Base-by-base conservation (phyloP, 202 grass and related monocot species). In the Eragrostis tef region DNA sequence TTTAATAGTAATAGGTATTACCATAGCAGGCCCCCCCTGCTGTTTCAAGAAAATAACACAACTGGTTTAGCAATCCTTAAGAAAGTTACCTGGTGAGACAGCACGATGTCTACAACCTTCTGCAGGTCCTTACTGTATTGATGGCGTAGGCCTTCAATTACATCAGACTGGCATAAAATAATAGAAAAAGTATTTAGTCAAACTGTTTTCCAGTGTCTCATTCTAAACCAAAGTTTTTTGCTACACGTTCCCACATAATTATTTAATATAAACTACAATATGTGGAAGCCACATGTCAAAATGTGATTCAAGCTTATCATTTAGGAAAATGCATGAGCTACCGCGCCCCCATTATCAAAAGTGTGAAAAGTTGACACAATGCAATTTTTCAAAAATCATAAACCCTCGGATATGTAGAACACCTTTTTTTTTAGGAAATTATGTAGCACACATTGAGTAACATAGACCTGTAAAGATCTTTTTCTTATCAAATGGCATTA, bases 11-110 rank as follows among this genome's bases (percentile, higher is more conserved):
- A 31, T 31, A 31, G 1, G 29, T 31, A 31, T 31, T 31, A 31
- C 29, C 29, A 31, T 31, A 31, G 29, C 29, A 31, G 29, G 29
- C 2, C 3, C 29, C 29, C 29, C 34, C 34, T 39, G 34, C 3
- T 39, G 34, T 39, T 39, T 39, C 34, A 39, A 39, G 2, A 39
- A 39, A 39, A 39, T 39, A 39, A 39, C 34, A 39, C 34, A 39
- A 39, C n/a, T 34, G 44, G 9, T 81, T 54, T 66, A 79, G 22
- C 41, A 59, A 64, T 12, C 41, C 61, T 67, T 15, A 81, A 67
- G 67, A 74, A 77, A 73, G 68, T 88, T 84, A 94, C 92, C 92
- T 94, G 92, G 75, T 89, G 92, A 58, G 92, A 94, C 84, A 91
- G 61, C 24, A 94, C 92, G 52, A 94, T 94, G 70, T 89, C 89